A percentile compares a stretch with the other conserved stretches of the same genome.
These are phyloP conservation scores for Saccharomycopsis sp. DNA, from an alignment of 805 yeast genomes.

Conservation along the genomic window DNA sequence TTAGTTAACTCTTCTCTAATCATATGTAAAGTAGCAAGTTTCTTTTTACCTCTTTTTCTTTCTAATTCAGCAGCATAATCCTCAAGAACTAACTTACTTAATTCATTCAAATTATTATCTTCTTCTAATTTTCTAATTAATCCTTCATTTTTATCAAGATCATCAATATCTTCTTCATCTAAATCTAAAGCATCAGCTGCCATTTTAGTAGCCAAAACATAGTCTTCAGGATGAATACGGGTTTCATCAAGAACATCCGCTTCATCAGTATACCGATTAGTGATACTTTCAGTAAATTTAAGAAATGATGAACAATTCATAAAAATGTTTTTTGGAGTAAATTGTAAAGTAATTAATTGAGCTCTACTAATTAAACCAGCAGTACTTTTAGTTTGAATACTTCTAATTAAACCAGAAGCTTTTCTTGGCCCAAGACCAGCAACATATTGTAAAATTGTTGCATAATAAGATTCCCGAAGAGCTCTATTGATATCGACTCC, in stretches of 20 bases:
- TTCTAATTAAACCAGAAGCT: conserved; percentile 76
- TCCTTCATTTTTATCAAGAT: conserved; percentile 68
- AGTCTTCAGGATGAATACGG: conserved; percentile 96
- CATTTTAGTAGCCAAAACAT: conserved; percentile 91
- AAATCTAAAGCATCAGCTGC: conserved; percentile 96
- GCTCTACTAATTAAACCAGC: conserved; percentile 57
- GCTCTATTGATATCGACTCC: conserved; percentile 94
- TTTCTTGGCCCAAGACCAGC: conserved; percentile 96
- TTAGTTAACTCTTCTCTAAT: conserved; percentile 80
- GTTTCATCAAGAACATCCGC: conserved; percentile 86
- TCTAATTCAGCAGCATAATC: conserved; percentile 89
- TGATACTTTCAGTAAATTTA: conserved; percentile 51
- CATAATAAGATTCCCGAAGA: conserved; percentile 60
- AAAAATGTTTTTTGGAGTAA: conserved; percentile 72
- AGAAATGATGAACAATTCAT: conserved; percentile 89
- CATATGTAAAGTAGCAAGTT: conserved; percentile 70
- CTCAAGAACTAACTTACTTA: conserved; percentile 80
- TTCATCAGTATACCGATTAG: conserved; percentile 36
- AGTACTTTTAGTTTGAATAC: conserved; percentile 54
- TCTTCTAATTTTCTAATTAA: conserved; percentile 64
- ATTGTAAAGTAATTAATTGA: conserved; percentile 72
- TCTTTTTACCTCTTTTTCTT: conserved; percentile 57
- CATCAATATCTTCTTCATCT: conserved; percentile 86
- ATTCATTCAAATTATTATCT: conserved; percentile 60
- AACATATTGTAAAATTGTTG: conserved; percentile 63